These are phyloP conservation scores for Protea cynaroides DNA, from an alignment of 164 flowering plant species.

Conservation along the genomic window DNA sequence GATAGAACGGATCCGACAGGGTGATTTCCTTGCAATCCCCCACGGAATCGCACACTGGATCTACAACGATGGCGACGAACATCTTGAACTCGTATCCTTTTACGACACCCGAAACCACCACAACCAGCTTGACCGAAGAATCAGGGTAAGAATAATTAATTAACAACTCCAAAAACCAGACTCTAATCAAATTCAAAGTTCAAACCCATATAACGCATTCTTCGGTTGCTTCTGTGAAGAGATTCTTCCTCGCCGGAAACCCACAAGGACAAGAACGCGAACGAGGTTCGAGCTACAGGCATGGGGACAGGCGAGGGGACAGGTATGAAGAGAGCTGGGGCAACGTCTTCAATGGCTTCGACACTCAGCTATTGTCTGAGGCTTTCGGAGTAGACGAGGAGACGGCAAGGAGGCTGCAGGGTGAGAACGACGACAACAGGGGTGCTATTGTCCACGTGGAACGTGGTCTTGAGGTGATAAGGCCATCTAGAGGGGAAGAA, in stretches of 20 bases:
- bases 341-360: constrained; percentile 32
- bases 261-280: not conserved
- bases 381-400: constrained; percentile 19
- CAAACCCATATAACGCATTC: too few species aligned
- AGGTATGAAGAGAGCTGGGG: too few species aligned
- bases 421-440: constrained; percentile 23
- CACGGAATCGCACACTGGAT: not conserved
- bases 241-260: not conserved
- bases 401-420: constrained; percentile 20
- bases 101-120: not conserved
- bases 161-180: too few species aligned
- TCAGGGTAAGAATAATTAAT: not conserved
- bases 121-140: not conserved
- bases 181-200: too few species aligned
- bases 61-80: not conserved
- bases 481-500: too few species aligned
- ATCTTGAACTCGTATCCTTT: not conserved
- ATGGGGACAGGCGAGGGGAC: too few species aligned
- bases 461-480: constrained; percentile 11
- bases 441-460: constrained; percentile 19
- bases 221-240: not conserved
- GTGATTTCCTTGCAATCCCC: not conserved
- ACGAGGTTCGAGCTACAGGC: not conserved
- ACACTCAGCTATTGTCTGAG: constrained; percentile 16
- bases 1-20: not conserved